These are phyloP conservation scores for Phytophthora agathidicida DNA, from an alignment of 352 stramenopile genomes.

Conservation along the genomic window DNA sequence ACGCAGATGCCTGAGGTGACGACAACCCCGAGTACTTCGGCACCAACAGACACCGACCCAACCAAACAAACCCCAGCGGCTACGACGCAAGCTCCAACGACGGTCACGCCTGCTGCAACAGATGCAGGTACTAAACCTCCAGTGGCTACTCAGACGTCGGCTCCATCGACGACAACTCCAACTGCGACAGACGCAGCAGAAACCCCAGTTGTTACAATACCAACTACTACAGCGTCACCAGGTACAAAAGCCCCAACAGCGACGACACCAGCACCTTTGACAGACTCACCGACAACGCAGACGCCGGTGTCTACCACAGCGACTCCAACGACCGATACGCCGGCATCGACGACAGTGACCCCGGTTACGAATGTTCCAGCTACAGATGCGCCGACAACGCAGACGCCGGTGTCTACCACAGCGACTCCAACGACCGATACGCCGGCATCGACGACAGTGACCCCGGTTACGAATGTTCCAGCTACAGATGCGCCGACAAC, in stretches of 20 bases:
- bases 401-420: not conserved
- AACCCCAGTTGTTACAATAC: too few relatives aligned
- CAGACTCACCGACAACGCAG: not conserved
- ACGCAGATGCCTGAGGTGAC: not conserved
- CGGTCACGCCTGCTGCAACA: not conserved
- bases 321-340: not conserved
- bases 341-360: not conserved
- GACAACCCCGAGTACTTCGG: too few relatives aligned
- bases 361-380: too few relatives aligned
- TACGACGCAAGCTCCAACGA: not conserved
- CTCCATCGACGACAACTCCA: too few relatives aligned
- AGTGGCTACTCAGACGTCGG: too few relatives aligned
- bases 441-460: not conserved
- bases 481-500: not conserved
- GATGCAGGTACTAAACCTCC: not conserved
- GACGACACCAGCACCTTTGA: not conserved
- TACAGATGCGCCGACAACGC: too few relatives aligned
- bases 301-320: too few relatives aligned
- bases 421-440: not conserved
- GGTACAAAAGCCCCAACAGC: too few relatives aligned
- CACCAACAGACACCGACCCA: too few relatives aligned
- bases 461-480: not conserved
- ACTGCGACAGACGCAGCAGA: too few relatives aligned
- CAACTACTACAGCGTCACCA: too few relatives aligned
- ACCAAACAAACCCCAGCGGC: not conserved